A percentile compares a stretch with the other conserved stretches of the same genome.
Conservation (phyloP, 2,329 filamentous ascomycete species). For the Phaeosphaeria sp. region DNA sequence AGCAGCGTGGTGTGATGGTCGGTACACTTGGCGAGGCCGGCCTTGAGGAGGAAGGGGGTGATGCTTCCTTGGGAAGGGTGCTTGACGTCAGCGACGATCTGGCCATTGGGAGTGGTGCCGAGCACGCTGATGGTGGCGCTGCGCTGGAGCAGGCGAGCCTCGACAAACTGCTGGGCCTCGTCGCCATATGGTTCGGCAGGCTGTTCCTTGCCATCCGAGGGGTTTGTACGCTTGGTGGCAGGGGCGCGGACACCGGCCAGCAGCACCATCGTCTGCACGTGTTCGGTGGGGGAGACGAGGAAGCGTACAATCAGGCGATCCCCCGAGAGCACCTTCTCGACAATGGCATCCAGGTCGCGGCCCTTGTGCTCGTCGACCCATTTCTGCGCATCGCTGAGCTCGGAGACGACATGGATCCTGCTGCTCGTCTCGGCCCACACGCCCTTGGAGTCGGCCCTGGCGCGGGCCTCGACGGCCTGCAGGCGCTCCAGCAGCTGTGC, state of each 20-base stretch:
- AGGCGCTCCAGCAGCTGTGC: conserved; percentile 76
- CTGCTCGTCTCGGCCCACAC: conserved; percentile 74
- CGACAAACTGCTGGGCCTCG: conserved; percentile 87
- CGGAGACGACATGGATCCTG: conserved; percentile 78
- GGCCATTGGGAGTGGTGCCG: conserved; percentile 86
- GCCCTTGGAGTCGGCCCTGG: conserved; percentile 79
- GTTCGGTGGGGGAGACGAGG: conserved; percentile 79
- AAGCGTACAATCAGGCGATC: conserved; percentile 88
- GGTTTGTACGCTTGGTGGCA: conserved; percentile 82
- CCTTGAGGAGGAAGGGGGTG: conserved; percentile 85
- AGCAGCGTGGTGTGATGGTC: conserved; percentile 96
- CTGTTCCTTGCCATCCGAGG: conserved; percentile 79
- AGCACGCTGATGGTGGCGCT: conserved; percentile 82
- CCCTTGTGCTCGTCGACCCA: conserved; percentile 87
- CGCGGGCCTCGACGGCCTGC: conserved; percentile 76
- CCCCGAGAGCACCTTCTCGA: conserved; percentile 90
- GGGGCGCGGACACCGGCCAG: conserved; percentile 89
- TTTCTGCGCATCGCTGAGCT: conserved; percentile 74
- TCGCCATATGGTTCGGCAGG: conserved; percentile 88
- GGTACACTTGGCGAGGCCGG: conserved; percentile 88
- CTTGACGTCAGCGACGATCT: conserved; percentile 85
- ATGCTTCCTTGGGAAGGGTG: conserved; percentile 89
- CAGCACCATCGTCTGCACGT: conserved; percentile 86
- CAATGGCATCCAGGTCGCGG: conserved; percentile 76
- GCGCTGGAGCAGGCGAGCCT: conserved; percentile 83